These are phyloP conservation scores for Trichoderma sp. DNA, from an alignment of 2,329 filamentous ascomycete genomes.

Conservation along the genomic window DNA sequence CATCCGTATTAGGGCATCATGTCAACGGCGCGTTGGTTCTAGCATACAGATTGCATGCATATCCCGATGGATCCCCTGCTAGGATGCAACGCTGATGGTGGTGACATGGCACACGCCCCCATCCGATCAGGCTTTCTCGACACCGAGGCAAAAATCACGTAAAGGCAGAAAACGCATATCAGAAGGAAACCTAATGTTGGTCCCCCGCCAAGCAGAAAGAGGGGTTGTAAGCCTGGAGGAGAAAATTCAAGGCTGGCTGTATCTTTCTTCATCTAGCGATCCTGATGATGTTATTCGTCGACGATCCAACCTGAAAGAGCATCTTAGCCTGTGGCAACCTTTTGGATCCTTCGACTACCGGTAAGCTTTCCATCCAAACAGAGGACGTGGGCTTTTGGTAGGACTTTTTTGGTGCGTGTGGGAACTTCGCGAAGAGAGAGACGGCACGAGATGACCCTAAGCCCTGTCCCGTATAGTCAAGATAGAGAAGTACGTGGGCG, in stretches of 20 bases:
- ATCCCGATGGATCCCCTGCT: background rate
- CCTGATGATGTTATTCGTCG: constrained; percentile 3
- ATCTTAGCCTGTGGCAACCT: background rate
- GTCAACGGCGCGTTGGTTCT: constrained; percentile 10
- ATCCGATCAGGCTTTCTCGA: background rate
- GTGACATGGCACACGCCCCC: background rate
- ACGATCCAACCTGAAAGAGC: background rate
- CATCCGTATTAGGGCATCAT: background rate
- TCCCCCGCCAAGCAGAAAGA: background rate
- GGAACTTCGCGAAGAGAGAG: background rate
- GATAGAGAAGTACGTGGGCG: background rate
- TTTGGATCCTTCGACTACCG: background rate
- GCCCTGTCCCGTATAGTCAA: background rate
- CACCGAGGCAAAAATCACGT: background rate
- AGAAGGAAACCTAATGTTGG: background rate
- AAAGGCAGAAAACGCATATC: background rate
- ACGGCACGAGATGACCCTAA: background rate
- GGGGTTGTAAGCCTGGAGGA: background rate
- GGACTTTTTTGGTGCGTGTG: background rate
- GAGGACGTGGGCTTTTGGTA: background rate
- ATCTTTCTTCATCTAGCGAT: background rate
- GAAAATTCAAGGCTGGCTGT: background rate
- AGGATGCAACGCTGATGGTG: constrained; percentile 16
- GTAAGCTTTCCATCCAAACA: background rate
- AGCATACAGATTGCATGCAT: constrained; percentile 5